A percentile compares a stretch with the other conserved stretches of the same genome.
Evolutionary conservation across 2,329 filamentous ascomycete species (phyloP).

Genomic region (Talaromyces funiculosus): DNA sequence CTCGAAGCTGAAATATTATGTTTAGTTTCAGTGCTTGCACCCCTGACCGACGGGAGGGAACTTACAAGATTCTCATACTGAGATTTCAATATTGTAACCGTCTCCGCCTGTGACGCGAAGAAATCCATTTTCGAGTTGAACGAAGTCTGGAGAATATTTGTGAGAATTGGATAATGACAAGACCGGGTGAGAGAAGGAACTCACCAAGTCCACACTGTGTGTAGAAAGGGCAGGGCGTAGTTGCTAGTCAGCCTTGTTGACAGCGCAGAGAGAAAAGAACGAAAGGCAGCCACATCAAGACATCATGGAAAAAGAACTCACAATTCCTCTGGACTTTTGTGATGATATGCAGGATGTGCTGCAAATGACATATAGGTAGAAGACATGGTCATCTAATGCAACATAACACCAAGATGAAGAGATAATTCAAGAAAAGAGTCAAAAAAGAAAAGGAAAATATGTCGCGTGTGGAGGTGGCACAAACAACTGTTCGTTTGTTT

Average conservation of each 20-base stretch:
- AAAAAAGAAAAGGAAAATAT: background rate
- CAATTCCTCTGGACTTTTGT: background rate
- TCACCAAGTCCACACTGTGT: conserved; percentile 3
- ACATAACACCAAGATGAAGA: too few relatives aligned
- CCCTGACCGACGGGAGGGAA: conserved; percentile 7
- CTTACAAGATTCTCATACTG: conserved; percentile 59
- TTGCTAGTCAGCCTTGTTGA: background rate
- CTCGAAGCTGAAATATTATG: conserved; percentile 20
- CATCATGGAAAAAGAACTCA: background rate
- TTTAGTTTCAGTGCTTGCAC: background rate
- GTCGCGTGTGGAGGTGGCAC: background rate
- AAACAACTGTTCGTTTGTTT: background rate
- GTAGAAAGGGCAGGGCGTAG: background rate
- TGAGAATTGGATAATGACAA: background rate
- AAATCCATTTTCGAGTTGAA: background rate
- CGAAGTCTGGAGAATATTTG: background rate
- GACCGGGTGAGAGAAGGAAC: background rate
- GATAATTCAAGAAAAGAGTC: background rate
- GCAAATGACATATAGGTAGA: background rate
- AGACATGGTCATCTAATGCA: background rate
- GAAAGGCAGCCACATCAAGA: background rate
- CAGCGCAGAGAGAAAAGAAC: background rate
- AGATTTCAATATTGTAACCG: conserved; percentile 52
- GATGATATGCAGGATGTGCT: background rate
- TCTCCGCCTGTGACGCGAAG: conserved; percentile 20